These are phyloP conservation scores for Amaranthus tricolor DNA, from an alignment of 179 eudicot species.

Conservation along the genomic window DNA sequence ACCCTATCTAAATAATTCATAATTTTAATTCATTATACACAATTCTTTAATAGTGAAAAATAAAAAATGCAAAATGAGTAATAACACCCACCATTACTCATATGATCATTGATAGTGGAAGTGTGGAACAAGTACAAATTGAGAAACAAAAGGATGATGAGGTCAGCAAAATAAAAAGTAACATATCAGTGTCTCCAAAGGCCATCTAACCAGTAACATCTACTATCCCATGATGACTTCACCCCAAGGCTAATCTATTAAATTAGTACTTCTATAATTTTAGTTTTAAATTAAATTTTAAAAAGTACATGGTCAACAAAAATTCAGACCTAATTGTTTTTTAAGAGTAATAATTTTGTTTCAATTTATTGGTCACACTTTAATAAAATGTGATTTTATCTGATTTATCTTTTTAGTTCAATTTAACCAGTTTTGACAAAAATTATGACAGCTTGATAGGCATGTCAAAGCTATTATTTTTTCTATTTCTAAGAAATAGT, in stretches of 20 bases:
- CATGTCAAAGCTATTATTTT: too few relatives aligned
- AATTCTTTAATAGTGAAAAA: too few relatives aligned
- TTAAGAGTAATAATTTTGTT: neutral
- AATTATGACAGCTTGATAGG: too few relatives aligned
- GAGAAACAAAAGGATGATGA: neutral
- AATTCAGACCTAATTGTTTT: neutral
- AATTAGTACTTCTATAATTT: neutral
- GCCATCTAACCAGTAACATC: conserved; percentile 6
- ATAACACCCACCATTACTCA: too few relatives aligned
- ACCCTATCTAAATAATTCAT: too few relatives aligned
- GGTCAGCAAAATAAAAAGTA: neutral
- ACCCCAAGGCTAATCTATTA: neutral
- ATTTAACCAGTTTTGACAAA: too few relatives aligned
- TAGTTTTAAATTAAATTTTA: neutral
- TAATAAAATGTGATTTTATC: neutral
- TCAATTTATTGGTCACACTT: neutral
- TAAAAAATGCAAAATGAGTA: too few relatives aligned
- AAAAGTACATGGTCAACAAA: neutral
- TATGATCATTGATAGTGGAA: too few relatives aligned
- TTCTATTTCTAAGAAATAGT: too few relatives aligned
- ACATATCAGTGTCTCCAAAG: conserved; percentile 2
- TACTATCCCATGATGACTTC: conserved; percentile 10
- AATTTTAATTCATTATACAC: too few relatives aligned
- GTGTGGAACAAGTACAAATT: too few relatives aligned
- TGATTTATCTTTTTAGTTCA: too few relatives aligned